These are phyloP conservation scores for Mallotus japonicus DNA, from an alignment of 441 rosid genomes.

Conservation along the genomic window DNA sequence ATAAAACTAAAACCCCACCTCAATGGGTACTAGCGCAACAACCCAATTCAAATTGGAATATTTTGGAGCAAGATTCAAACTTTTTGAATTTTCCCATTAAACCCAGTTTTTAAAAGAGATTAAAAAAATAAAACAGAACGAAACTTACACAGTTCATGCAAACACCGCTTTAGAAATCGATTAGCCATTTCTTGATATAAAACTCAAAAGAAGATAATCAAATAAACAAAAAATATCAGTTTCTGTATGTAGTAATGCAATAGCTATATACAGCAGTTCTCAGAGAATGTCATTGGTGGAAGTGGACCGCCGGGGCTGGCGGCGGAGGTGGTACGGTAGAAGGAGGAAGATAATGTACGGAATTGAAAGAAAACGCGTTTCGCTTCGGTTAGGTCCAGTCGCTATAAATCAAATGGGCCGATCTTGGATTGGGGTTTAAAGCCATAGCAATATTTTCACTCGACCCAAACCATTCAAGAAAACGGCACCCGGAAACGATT, in stretches of 20 bases:
- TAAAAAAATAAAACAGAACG: background rate
- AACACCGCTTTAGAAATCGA: constrained; percentile 36
- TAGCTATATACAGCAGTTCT: background rate
- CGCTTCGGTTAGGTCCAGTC: too few species aligned
- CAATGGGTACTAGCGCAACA: too few species aligned
- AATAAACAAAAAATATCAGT: background rate
- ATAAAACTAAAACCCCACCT: background rate
- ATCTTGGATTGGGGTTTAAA: too few species aligned
- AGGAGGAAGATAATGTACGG: background rate
- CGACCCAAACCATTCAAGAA: too few species aligned
- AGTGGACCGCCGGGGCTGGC: background rate
- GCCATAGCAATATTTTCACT: too few species aligned
- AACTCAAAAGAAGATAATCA: background rate
- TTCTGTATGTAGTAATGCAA: background rate
- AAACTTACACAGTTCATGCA: constrained; percentile 32
- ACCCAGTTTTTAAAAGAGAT: background rate
- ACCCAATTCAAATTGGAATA: too few species aligned
- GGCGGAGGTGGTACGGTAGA: background rate
- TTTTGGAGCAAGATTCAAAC: too few species aligned
- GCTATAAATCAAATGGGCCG: too few species aligned
- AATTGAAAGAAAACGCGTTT: background rate
- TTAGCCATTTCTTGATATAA: constrained; percentile 26
- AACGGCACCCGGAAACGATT: too few species aligned
- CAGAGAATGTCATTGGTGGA: background rate
- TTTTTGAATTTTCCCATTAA: background rate